Conservation (phyloP, 371 early-diverging fungal genomes). For the Basidiobolus heterosporus region DNA sequence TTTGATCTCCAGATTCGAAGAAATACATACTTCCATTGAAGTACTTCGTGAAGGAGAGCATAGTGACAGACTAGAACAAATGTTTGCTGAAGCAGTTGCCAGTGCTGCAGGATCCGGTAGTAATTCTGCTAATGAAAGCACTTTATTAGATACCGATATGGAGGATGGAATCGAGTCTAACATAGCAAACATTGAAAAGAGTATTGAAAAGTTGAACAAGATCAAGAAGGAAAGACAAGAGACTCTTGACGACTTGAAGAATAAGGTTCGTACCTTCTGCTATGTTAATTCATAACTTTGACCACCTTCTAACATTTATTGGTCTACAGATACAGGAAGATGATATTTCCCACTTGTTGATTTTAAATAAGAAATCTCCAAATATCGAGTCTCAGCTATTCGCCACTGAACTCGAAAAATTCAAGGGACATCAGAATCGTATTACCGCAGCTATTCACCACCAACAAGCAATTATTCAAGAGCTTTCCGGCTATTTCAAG, state of each 20-base stretch:
- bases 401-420: constrained; percentile 78
- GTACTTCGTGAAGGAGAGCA: constrained; percentile 36
- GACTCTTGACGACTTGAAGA: constrained; percentile 66
- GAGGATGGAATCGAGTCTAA: constrained; percentile 9
- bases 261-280: constrained; percentile 23
- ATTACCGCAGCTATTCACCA: constrained; percentile 55
- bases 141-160: constrained; percentile 5
- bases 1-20: constrained; percentile 33
- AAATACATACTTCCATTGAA: constrained; percentile 28
- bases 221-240: constrained; percentile 63
- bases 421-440: constrained; percentile 53
- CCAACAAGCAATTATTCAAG: constrained; percentile 59
- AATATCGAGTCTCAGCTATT: constrained; percentile 74
- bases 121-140: constrained; percentile 10
- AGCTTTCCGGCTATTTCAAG: constrained; percentile 52
- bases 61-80: constrained; percentile 35
- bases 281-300: not conserved
- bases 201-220: constrained; percentile 52
- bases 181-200: constrained; percentile 42
- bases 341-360: constrained; percentile 70
- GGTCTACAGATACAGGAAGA: constrained; percentile 50
- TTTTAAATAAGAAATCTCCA: constrained; percentile 56
- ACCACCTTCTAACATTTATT: too few species aligned
- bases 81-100: constrained; percentile 37
- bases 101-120: constrained; percentile 8